Base-by-base conservation (phyloP, 306 rosid genomes). In the Castanospermum australe region DNA sequence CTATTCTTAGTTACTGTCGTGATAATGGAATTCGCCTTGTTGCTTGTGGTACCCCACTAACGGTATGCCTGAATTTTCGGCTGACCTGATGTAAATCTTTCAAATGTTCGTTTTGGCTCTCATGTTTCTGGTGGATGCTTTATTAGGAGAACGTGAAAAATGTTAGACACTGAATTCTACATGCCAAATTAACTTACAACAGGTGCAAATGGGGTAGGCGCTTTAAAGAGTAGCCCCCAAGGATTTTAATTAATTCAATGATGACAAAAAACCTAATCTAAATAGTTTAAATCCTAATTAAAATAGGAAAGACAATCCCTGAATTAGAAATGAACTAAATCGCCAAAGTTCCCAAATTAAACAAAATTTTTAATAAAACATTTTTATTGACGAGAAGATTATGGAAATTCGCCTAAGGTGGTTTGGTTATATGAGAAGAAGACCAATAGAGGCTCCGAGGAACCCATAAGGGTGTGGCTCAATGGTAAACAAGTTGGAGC, bases 1-100 rank as follows among this genome's bases (percentile, higher is more conserved):
- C 99, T 76, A 91, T 91, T 82, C 88, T 94, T 15, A 90, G 82
- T 71, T 94, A 85, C 83, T 92, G 97, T 76, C 88, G 87, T 28
- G 97, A 92, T 52, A 91, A 86, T 25, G 97, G 91, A 79, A 85
- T 94, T 78, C 86, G 22, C 56, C 87, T 94, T 48, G 87, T 94
- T 51, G 97, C 97, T 65, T 91, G 95, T 79, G 97, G 97, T 72
- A 88, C 90, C 63, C 99, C 95, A 2, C 94, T 83, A 64, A 55
- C 62, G 97, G 97, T 92, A 71, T 63, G 82, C 62, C 44, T 52
- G 41, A 32, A 33, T 67, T 80, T 74, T 78, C 67, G 28, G 36
- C 13, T 17, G 24, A 67, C 47, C 67, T 63, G 41, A 65, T 56
- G 35, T 11, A 65, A 8, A 20, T 30, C 11, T 13, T 73, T 54